Evolutionary conservation across 2,329 filamentous ascomycete species (phyloP).

Genomic region (Graphium sp.): DNA sequence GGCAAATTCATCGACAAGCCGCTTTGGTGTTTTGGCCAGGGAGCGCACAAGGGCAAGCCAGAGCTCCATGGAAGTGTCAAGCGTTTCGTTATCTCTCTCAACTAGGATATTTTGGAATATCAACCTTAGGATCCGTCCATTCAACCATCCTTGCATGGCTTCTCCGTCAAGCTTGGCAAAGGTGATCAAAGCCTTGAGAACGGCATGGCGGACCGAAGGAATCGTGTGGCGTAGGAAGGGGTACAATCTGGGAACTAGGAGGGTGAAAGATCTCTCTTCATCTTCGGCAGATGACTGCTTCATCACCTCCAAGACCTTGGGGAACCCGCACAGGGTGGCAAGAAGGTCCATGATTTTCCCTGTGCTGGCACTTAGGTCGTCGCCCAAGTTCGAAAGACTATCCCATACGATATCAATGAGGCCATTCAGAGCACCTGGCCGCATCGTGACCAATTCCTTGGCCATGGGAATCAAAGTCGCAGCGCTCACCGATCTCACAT

Average conservation of each 20-base stretch:
- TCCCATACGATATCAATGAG: slow-evolving; percentile 96
- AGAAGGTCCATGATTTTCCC: slow-evolving; percentile 97
- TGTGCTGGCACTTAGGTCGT: slow-evolving; percentile 92
- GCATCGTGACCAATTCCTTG: slow-evolving; percentile 79
- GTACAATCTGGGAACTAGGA: slow-evolving; percentile 84
- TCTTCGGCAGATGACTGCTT: slow-evolving; percentile 72
- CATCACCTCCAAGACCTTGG: slow-evolving; percentile 85
- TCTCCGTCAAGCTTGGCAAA: slow-evolving; percentile 77
- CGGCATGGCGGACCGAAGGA: slow-evolving; percentile 82
- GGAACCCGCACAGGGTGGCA: slow-evolving; percentile 88
- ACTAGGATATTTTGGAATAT: slow-evolving; percentile 93
- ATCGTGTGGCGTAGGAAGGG: slow-evolving; percentile 96
- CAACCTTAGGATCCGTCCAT: slow-evolving; percentile 71
- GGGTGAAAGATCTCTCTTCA: slow-evolving; percentile 75
- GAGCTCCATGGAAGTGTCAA: slow-evolving; percentile 70
- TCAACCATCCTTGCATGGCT: slow-evolving; percentile 77
- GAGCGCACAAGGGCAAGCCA: slow-evolving; percentile 66
- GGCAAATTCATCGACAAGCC: slow-evolving; percentile 57
- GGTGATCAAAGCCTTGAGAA: slow-evolving; percentile 80
- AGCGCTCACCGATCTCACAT: slow-evolving; percentile 90
- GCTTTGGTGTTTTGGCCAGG: slow-evolving; percentile 43
- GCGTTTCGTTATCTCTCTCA: slow-evolving; percentile 70
- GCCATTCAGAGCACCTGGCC: slow-evolving; percentile 58
- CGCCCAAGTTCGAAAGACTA: slow-evolving; percentile 88
- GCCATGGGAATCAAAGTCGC: slow-evolving; percentile 96